A percentile compares a stretch with the other conserved stretches of the same genome.
phyloP scores from a whole-genome alignment of 2,329 filamentous ascomycete species.

The Beauveria caledonica region DNA sequence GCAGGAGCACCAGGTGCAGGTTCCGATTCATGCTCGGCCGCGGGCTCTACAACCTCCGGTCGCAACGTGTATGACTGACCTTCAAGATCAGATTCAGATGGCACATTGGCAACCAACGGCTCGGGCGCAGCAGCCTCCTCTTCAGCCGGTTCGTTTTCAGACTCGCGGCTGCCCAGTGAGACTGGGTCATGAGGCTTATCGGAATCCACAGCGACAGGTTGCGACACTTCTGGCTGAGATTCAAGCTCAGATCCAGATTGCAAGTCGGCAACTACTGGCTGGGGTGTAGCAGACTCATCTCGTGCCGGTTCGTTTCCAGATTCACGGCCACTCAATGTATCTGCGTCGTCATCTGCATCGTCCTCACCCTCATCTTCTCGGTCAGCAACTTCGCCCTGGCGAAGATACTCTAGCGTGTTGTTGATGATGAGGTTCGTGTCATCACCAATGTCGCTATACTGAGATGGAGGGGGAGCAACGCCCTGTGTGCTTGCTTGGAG shows the following conservation, averaged over 20 bases:
- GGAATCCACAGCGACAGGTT: not conserved
- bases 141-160: not conserved
- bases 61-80: not conserved
- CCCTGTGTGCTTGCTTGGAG: slow-evolving; percentile 34
- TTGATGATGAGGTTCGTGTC: slow-evolving; percentile 50
- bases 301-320: not conserved
- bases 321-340: slow-evolving; percentile 10
- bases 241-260: not conserved
- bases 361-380: slow-evolving; percentile 13
- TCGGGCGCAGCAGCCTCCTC: not conserved
- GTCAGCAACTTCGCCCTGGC: slow-evolving; percentile 23
- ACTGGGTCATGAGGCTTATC: not conserved
- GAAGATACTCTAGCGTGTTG: slow-evolving; percentile 43
- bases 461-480: slow-evolving; percentile 22
- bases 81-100: not conserved
- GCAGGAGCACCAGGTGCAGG: not conserved
- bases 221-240: not conserved
- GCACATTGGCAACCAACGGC: not conserved
- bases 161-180: not conserved
- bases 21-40: not conserved
- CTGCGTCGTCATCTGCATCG: slow-evolving; percentile 7
- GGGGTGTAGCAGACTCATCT: not conserved
- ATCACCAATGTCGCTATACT: slow-evolving; percentile 42
- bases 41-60: not conserved
- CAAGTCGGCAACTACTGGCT: not conserved